Percentiles rank a stretch among this genome's conserved stretches.
phyloP scores from a whole-genome alignment of 176 grass and related monocot genomes.

The Cenchrus purpureus region DNA sequence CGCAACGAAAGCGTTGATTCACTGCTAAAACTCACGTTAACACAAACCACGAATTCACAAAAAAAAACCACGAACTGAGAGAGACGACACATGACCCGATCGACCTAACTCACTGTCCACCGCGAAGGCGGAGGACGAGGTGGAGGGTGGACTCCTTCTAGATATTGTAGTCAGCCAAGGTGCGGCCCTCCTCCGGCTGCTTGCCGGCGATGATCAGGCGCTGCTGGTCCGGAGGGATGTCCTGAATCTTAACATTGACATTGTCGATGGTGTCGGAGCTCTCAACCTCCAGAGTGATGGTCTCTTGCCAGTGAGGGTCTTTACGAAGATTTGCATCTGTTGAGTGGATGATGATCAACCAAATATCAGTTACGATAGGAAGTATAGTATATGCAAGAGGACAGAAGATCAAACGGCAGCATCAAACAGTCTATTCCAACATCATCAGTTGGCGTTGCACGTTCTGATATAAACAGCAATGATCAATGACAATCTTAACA shows the following conservation, averaged over 20 bases:
- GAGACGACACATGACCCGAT: no score
- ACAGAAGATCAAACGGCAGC: no score
- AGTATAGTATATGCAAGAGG: no score
- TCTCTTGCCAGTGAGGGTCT: conserved; percentile 52
- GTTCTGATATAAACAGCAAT: no score
- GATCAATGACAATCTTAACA: no score
- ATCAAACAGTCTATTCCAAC: no score
- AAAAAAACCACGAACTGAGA: no score
- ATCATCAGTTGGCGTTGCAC: no score
- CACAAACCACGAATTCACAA: no score
- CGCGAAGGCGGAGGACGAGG: conserved; percentile 80
- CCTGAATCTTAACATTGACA: conserved; percentile 31
- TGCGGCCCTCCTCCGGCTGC: conserved; percentile 86
- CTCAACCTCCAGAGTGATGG: conserved; percentile 45
- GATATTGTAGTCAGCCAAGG: conserved; percentile 88
- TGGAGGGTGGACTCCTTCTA: conserved; percentile 91
- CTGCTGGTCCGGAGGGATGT: conserved; percentile 92
- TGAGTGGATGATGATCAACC: background rate
- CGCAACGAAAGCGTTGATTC: no score
- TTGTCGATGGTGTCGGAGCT: conserved; percentile 31
- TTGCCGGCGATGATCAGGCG: conserved; percentile 86
- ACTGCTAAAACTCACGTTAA: no score
- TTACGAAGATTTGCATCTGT: background rate
- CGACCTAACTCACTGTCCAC: conserved; percentile 22
- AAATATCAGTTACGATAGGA: background rate